Evolutionary conservation across 345 rosid species (phyloP), one percentile per base, ranked within the genome.

Genomic region (Cochlearia excelsa): DNA sequence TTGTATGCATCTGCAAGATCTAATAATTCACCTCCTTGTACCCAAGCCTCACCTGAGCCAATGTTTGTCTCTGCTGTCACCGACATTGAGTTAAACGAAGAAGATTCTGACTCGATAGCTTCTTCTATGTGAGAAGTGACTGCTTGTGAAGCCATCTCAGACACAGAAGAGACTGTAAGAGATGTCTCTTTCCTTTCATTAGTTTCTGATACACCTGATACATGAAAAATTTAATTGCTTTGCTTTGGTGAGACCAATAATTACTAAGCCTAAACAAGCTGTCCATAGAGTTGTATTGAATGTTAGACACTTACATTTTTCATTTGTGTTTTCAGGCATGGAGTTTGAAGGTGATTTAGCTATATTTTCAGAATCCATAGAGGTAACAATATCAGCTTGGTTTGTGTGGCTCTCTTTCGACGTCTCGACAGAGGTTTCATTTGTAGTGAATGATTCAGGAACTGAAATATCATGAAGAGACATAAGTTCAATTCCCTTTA

Each of bases 1-100:
- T 80, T 89, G 74, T 88, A 93, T 61, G 99, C 95, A 69, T 84
- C 97, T 2, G 85, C 71, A 46, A 88, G 95, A 69, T 93, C 88
- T 74, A 84, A 55, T 23, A 70, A 59, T 47, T 72, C 85, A 51
- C 65, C 69, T 26, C 37, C 31, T 10, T 54, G 34, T 26, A 41
- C 27, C 59, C 46, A 50, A 30, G 54, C 54, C 46, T 72, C 85
- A 51, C 63, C 66, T 26, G 76, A 72, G 61, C 46, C 59, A 29
- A 55, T 61, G 48, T 79, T 84, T 59, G 63, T 58, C 74, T 84
- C 75, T 0, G 66, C 61, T 52, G 62, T 66, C 11, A 71, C 75
- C 3, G 75, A 64, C 75, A 65, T 59, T 46, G 75, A 71, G 66
- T 71, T 65, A 52, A 58, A 64, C 1, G 75, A 71, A 23, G 75